These are phyloP conservation scores for Chlamydomonas sp. DNA, from an alignment of 139 green algal species.

Conservation along the genomic window DNA sequence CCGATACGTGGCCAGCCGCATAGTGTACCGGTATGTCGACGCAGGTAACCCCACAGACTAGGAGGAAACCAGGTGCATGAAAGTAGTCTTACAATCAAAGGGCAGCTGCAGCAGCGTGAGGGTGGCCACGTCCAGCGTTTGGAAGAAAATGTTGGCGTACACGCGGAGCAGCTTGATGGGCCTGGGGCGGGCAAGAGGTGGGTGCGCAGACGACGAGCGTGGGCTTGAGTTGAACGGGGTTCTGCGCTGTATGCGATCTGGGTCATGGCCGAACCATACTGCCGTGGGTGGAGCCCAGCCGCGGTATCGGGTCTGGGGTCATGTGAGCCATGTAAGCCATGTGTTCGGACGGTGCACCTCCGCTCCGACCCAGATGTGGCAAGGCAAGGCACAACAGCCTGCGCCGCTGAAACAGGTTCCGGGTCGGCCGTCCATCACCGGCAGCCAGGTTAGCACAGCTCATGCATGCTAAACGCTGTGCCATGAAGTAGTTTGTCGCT, in stretches of 20 bases:
- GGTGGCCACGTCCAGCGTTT: conserved; percentile 18
- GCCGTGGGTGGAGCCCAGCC: neutral
- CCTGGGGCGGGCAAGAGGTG: neutral
- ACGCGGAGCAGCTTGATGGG: conserved; percentile 40
- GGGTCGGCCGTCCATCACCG: neutral
- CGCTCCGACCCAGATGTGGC: neutral
- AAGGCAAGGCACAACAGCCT: neutral
- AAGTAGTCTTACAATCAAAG: conserved; percentile 15
- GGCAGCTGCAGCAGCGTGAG: conserved; percentile 37
- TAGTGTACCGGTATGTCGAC: too few relatives aligned
- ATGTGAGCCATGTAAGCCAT: neutral
- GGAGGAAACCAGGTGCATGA: too few relatives aligned
- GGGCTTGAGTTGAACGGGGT: neutral
- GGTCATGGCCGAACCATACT: neutral
- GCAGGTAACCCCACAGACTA: too few relatives aligned
- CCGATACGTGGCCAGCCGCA: too few relatives aligned
- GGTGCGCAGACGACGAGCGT: neutral
- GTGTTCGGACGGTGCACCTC: neutral
- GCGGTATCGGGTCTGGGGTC: neutral
- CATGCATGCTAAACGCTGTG: neutral
- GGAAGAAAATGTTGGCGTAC: conserved; percentile 34
- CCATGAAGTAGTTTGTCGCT: neutral
- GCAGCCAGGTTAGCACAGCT: neutral
- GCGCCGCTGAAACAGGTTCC: too few relatives aligned
- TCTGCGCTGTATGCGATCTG: neutral